Conservation (phyloP, 2,329 filamentous ascomycete genomes). For the Verticillium tricorpus region DNA sequence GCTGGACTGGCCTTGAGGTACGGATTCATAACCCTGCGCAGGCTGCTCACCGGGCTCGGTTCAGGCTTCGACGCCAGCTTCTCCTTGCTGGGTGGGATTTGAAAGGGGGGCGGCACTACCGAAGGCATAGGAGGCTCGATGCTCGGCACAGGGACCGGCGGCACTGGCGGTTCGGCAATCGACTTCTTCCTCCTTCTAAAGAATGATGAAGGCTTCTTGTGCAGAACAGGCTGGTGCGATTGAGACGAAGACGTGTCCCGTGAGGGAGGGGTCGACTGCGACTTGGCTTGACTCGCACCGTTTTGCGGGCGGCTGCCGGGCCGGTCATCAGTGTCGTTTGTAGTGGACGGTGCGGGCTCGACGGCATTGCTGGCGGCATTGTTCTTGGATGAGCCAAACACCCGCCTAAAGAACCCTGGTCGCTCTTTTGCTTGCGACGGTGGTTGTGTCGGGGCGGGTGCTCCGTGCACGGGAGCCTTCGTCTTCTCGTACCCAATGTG, state of each 20-base stretch:
- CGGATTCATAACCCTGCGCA: conserved; percentile 82
- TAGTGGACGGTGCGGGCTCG: background rate
- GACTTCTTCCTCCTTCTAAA: conserved; percentile 94
- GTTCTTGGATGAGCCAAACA: conserved; percentile 72
- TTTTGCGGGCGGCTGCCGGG: conserved; percentile 35
- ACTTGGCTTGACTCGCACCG: conserved; percentile 42
- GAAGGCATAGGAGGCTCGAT: conserved; percentile 30
- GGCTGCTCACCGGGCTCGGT: conserved; percentile 69
- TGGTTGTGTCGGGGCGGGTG: conserved; percentile 45
- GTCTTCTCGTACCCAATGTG: conserved; percentile 55
- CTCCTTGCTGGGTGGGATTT: conserved; percentile 24
- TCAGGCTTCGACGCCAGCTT: conserved; percentile 28
- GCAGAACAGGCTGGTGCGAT: conserved; percentile 51
- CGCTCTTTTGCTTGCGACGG: conserved; percentile 57
- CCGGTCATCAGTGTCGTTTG: conserved; percentile 28
- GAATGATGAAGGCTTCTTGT: conserved; percentile 92
- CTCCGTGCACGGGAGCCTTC: conserved; percentile 45
- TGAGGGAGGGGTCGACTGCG: conserved; percentile 42
- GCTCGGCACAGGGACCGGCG: conserved; percentile 37
- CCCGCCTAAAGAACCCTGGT: conserved; percentile 86
- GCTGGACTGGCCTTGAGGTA: conserved; percentile 51
- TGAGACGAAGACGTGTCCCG: conserved; percentile 39
- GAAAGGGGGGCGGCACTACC: conserved; percentile 24
- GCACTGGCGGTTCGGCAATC: conserved; percentile 64
- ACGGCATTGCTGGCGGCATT: conserved; percentile 22